A percentile compares a stretch with the other conserved stretches of the same genome.
Conservation (phyloP, 768 basidiomycete species). For the Obba rivulosa region DNA sequence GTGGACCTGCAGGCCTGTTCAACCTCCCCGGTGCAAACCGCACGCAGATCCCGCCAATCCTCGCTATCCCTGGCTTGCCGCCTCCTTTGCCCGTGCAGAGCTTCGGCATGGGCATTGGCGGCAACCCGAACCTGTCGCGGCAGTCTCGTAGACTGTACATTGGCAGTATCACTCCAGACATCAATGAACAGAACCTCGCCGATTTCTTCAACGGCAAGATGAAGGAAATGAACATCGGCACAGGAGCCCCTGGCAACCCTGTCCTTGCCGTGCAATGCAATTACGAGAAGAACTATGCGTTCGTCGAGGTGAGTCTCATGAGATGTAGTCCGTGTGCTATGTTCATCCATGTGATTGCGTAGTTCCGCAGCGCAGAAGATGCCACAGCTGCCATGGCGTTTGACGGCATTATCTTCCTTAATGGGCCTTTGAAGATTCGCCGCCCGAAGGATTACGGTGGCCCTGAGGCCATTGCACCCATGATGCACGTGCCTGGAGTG, state of each 20-base stretch:
- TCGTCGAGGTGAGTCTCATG: slow-evolving; percentile 73
- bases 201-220: slow-evolving; percentile 97
- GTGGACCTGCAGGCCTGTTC: slow-evolving; percentile 67
- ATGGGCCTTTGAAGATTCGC: slow-evolving; percentile 93
- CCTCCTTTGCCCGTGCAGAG: slow-evolving; percentile 80
- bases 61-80: slow-evolving; percentile 76
- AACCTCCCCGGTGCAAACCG: slow-evolving; percentile 94
- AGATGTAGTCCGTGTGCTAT: neutral
- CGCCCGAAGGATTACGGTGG: slow-evolving; percentile 97
- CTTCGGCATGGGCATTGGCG: slow-evolving; percentile 82
- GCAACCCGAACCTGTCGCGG: slow-evolving; percentile 84
- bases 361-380: slow-evolving; percentile 98
- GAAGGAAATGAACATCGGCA: slow-evolving; percentile 86
- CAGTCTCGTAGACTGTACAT: slow-evolving; percentile 96
- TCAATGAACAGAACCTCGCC: slow-evolving; percentile 87
- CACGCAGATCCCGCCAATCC: slow-evolving; percentile 78
- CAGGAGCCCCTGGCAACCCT: slow-evolving; percentile 80
- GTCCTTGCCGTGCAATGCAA: slow-evolving; percentile 94
- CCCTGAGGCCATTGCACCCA: slow-evolving; percentile 50
- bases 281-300: slow-evolving; percentile 98
- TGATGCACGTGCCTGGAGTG: slow-evolving; percentile 86
- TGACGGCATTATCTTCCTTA: slow-evolving; percentile 95
- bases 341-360: slow-evolving; percentile 8
- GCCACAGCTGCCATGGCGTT: slow-evolving; percentile 96
- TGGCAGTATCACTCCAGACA: slow-evolving; percentile 91